phyloP scores from a whole-genome alignment of 257 asterid species.

The Gynochthodes officinalis region DNA sequence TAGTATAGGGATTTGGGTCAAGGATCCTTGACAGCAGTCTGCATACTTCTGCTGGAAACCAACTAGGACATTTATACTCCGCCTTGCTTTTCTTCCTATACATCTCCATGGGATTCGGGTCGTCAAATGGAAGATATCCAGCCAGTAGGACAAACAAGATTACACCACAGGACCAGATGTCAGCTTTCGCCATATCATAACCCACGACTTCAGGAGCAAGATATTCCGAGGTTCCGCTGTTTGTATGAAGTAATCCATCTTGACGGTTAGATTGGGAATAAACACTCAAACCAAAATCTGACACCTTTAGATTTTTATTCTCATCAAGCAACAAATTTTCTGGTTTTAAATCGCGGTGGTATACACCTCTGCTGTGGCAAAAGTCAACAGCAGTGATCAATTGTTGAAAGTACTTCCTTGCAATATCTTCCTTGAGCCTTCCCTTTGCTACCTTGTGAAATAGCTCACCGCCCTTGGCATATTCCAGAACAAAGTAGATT shows the following conservation, averaged over 20 bases:
- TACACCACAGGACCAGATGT: slow-evolving; percentile 85
- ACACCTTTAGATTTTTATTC: slow-evolving; percentile 56
- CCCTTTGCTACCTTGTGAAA: slow-evolving; percentile 65
- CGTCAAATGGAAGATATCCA: slow-evolving; percentile 65
- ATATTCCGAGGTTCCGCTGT: slow-evolving; percentile 85
- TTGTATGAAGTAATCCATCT: slow-evolving; percentile 79
- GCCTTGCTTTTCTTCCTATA: slow-evolving; percentile 56
- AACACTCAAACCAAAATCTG: slow-evolving; percentile 83
- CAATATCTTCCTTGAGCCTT: slow-evolving; percentile 54
- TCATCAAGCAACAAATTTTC: slow-evolving; percentile 77
- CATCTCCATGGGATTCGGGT: slow-evolving; percentile 60
- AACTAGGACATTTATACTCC: slow-evolving; percentile 54
- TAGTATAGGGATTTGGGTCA: slow-evolving; percentile 61
- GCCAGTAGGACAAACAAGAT: slow-evolving; percentile 63
- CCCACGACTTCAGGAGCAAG: slow-evolving; percentile 86
- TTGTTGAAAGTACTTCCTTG: slow-evolving; percentile 66
- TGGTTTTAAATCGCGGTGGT: slow-evolving; percentile 75
- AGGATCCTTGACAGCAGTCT: slow-evolving; percentile 53
- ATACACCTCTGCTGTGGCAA: slow-evolving; percentile 70
- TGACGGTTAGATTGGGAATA: slow-evolving; percentile 42
- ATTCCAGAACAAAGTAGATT: slow-evolving; percentile 69
- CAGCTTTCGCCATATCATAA: slow-evolving; percentile 69
- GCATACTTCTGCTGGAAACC: slow-evolving; percentile 56
- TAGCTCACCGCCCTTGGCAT: slow-evolving; percentile 84
- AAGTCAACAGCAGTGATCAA: slow-evolving; percentile 52